A percentile compares a stretch with the other conserved stretches of the same genome.
These are phyloP conservation scores for Crithidia sp. DNA, from an alignment of 208 protist species.

Conservation along the genomic window DNA sequence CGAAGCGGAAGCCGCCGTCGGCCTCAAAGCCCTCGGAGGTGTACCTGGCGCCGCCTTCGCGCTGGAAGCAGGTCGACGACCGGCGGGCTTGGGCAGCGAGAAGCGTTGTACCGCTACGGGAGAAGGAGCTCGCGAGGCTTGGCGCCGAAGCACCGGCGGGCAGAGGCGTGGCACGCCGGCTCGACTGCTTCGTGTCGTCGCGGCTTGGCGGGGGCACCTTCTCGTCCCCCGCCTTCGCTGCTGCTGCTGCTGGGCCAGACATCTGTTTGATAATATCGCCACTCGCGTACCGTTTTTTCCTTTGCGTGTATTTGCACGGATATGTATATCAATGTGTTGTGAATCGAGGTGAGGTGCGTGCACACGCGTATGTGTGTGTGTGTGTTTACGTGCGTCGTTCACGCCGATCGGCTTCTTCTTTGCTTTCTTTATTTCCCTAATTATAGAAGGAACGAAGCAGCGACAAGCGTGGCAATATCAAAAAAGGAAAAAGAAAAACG, in stretches of 20 bases:
- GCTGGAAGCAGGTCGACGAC: not conserved
- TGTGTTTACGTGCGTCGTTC: no score
- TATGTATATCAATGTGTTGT: no score
- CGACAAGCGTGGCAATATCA: no score
- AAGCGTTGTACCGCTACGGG: not conserved
- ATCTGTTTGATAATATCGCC: not conserved
- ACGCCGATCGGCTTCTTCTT: no score
- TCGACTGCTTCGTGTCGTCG: not conserved
- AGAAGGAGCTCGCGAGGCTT: slow-evolving; percentile 11
- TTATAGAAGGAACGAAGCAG: no score
- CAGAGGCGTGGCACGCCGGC: not conserved
- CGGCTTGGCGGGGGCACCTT: not conserved
- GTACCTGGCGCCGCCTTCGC: not conserved
- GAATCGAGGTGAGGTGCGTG: no score
- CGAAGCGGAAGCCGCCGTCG: not conserved
- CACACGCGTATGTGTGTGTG: no score
- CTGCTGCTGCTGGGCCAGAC: not conserved
- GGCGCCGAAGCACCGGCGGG: not conserved
- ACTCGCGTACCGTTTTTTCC: no score
- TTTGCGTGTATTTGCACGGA: no score
- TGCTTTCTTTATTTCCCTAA: no score
- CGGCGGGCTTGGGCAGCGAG: slow-evolving; percentile 12
- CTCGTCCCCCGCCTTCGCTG: not conserved
- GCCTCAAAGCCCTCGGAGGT: not conserved
- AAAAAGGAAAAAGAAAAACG: no score